Evolutionary conservation across 768 basidiomycete species (phyloP), one percentile per base, ranked within the genome.

Genomic region (Boletus reticuloceps): DNA sequence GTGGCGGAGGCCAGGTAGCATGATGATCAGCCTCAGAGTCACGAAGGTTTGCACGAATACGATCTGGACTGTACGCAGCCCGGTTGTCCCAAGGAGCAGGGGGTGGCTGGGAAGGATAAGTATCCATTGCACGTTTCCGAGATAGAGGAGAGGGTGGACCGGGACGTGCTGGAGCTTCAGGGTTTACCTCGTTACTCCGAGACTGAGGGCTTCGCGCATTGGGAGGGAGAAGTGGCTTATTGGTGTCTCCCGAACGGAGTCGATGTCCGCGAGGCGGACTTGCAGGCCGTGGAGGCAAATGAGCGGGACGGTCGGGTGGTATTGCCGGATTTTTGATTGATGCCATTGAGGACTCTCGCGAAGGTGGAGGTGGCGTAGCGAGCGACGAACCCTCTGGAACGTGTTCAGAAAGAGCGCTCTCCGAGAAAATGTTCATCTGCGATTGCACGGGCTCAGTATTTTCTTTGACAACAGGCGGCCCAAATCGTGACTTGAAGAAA

Each of bases 401-500:
- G 8, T 47, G 58, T 19, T 56, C 60, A 20, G 49, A 62, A 34
- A 47, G 25, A 17, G 42, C 51, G 45, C 60, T 63, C 12, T 68
- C 69, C 7, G 52, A 51, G 13, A 69, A 58, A 16, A 59, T 17
- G 19, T 54, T 55, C 32, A 20, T 45, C n/a, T 37, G 53, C 1
- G 48, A 22, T 31, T 29, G 55, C 20, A 22, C 38, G 25, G 52
- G 45, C 12, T 69, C 63, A 3, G 16, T 22, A 4, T 49, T 44
- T 41, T 63, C 69, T 38, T 63, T 69, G 32, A 47, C 38, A 17
- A 71, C 52, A 4, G 69, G 69, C n/a, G 69, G 69, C 6, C 69
- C 69, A 31, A 71, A 71, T 10, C 69, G 70, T 37, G 71, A 71
- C 71, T 71, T 32, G 9, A 20, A 13, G 20, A 10, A 29, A 40